A percentile compares a stretch with the other conserved stretches of the same genome.
Conservation (phyloP, 2,329 filamentous ascomycete species). For the Herpotrichia juniperi region DNA sequence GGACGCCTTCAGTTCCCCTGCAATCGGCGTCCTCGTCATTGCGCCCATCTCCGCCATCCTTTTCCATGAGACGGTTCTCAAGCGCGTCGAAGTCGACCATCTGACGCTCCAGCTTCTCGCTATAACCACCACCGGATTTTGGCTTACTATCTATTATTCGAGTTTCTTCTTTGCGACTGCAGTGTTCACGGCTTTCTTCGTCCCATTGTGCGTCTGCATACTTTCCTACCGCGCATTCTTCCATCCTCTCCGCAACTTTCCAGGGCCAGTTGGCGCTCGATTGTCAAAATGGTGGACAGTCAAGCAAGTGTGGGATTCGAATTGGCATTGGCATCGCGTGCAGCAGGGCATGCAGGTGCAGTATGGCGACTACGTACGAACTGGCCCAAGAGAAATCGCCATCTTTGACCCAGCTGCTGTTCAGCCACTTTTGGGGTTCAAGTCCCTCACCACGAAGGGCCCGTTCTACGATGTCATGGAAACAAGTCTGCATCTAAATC, state of each 20-base stretch:
- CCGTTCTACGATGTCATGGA: constrained; percentile 31
- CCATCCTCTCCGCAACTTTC: constrained; percentile 28
- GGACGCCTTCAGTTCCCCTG: background rate
- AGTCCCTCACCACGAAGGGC: constrained; percentile 31
- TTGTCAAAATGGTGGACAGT: constrained; percentile 26
- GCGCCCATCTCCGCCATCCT: constrained; percentile 15
- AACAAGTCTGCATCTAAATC: constrained; percentile 30
- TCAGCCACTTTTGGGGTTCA: constrained; percentile 23
- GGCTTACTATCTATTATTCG: background rate
- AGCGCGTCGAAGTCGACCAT: constrained; percentile 24
- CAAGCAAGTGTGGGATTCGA: constrained; percentile 20
- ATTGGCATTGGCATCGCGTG: constrained; percentile 21
- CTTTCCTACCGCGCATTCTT: constrained; percentile 28
- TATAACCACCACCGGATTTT: constrained; percentile 11
- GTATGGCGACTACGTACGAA: constrained; percentile 28
- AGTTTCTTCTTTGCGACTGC: constrained; percentile 1
- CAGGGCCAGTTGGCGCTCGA: constrained; percentile 21
- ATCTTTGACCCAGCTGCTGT: constrained; percentile 30
- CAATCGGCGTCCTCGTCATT: constrained; percentile 9
- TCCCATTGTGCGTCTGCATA: constrained; percentile 25
- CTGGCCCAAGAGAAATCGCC: constrained; percentile 30
- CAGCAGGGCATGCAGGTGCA: constrained; percentile 25
- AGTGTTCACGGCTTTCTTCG: constrained; percentile 20
- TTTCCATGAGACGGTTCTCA: constrained; percentile 21
- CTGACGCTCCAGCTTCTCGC: constrained; percentile 13